Conservation (phyloP, 2,329 filamentous ascomycete species). For the Epicoccum sorghinum region DNA sequence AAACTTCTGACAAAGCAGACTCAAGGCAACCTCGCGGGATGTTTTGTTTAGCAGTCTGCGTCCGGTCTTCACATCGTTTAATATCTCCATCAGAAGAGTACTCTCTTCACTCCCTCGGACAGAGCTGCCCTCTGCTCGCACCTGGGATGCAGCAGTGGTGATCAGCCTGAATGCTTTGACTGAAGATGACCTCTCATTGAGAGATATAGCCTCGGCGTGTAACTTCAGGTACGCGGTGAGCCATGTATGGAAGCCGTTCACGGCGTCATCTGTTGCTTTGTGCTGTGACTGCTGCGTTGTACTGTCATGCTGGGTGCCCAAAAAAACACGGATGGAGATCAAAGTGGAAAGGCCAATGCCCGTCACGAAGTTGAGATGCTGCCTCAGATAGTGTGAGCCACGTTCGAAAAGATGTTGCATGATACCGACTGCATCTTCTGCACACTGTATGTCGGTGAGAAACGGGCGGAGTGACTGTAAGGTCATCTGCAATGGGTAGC, state of each 20-base stretch:
- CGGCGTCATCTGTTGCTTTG: conserved; percentile 75
- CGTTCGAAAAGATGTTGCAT: conserved; percentile 80
- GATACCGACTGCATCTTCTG: conserved; percentile 87
- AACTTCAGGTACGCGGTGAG: conserved; percentile 70
- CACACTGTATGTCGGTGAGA: conserved; percentile 82
- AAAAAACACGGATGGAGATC: conserved; percentile 76
- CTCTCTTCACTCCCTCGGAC: conserved; percentile 76
- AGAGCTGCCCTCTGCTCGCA: conserved; percentile 72
- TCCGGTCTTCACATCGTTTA: conserved; percentile 71
- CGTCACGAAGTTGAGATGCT: conserved; percentile 75
- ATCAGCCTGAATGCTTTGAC: conserved; percentile 69
- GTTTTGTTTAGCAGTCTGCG: conserved; percentile 71
- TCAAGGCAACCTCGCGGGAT: conserved; percentile 72
- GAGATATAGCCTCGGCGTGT: conserved; percentile 48
- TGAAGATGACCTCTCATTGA: conserved; percentile 34
- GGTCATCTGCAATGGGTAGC: conserved; percentile 89
- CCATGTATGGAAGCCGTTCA: conserved; percentile 79
- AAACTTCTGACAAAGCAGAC: conserved; percentile 78
- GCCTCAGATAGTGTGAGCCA: conserved; percentile 68
- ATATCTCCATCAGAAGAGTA: conserved; percentile 76
- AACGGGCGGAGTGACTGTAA: conserved; percentile 80
- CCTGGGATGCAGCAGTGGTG: conserved; percentile 69
- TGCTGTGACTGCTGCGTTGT: conserved; percentile 88
- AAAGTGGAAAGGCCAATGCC: conserved; percentile 81
- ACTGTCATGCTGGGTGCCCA: conserved; percentile 75